These are phyloP conservation scores for Talaromyces ruber DNA, from an alignment of 495 filamentous ascomycete species.

Conservation along the genomic window DNA sequence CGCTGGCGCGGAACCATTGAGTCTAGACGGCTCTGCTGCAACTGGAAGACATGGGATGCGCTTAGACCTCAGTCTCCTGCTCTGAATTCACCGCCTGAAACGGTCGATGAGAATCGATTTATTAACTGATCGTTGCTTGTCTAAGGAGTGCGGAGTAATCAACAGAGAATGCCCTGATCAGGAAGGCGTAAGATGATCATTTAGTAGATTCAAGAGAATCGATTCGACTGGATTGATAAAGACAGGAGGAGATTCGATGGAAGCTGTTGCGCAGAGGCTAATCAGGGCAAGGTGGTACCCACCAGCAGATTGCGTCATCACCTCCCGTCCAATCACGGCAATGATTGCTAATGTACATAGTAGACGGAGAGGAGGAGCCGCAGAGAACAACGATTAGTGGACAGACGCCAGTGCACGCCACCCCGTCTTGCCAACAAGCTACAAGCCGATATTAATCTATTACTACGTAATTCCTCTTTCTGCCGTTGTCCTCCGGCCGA, in stretches of 20 bases:
- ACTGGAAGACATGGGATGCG: background rate
- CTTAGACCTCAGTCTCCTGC: background rate
- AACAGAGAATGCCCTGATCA: background rate
- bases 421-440: background rate
- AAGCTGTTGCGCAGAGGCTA: background rate
- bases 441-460: background rate
- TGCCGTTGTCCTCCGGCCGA: background rate
- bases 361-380: background rate
- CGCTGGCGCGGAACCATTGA: background rate
- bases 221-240: background rate
- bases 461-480: too few relatives aligned
- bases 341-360: background rate
- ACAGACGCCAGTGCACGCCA: background rate
- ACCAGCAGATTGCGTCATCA: conserved; percentile 6
- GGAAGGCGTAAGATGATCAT: background rate
- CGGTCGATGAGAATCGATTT: background rate
- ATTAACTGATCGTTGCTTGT: background rate
- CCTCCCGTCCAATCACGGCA: conserved; percentile 1
- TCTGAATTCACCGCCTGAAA: background rate
- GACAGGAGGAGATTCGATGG: background rate
- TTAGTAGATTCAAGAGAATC: background rate
- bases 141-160: background rate
- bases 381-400: background rate
- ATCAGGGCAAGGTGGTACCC: background rate
- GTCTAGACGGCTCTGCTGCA: background rate